Evolutionary conservation across 345 rosid genomes (phyloP).

Genomic region (Luvunga scandens): DNA sequence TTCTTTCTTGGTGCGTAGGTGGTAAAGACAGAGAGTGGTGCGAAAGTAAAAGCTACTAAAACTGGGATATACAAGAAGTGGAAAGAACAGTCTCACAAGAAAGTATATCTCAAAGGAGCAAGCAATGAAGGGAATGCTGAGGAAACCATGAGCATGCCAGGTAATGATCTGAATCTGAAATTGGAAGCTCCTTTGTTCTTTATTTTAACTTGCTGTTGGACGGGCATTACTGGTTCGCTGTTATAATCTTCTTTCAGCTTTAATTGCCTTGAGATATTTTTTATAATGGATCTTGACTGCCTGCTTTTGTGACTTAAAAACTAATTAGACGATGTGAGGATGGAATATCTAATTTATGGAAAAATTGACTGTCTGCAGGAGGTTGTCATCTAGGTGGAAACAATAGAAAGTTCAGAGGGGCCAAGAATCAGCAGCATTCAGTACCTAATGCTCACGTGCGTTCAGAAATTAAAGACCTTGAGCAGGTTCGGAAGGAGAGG

Average conservation of each 20-base stretch:
- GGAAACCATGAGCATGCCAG: slow-evolving; percentile 42
- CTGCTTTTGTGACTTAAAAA: not conserved
- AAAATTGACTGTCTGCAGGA: slow-evolving; percentile 30
- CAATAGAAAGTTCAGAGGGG: slow-evolving; percentile 47
- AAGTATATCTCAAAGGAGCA: slow-evolving; percentile 48
- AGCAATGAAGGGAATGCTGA: slow-evolving; percentile 42
- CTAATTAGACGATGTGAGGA: not conserved
- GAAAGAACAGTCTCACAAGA: slow-evolving; percentile 70
- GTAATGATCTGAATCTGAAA: slow-evolving; percentile 25
- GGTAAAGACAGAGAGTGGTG: slow-evolving; percentile 94
- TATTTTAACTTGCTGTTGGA: not conserved
- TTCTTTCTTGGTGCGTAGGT: slow-evolving; percentile 38
- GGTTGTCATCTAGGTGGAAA: slow-evolving; percentile 23
- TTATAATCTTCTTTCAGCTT: not conserved
- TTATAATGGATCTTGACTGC: not conserved
- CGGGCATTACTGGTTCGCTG: not conserved
- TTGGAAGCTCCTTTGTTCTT: not conserved
- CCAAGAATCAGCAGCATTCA: slow-evolving; percentile 37
- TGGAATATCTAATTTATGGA: not conserved
- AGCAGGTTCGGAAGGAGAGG: slow-evolving; percentile 88
- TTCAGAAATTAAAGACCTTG: slow-evolving; percentile 80
- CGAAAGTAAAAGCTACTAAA: slow-evolving; percentile 60
- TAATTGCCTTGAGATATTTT: not conserved
- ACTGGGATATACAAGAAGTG: slow-evolving; percentile 94
- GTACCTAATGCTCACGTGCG: slow-evolving; percentile 78